A percentile compares a stretch with the other conserved stretches of the same genome.
phyloP scores from a whole-genome alignment of 306 rosid species.

The Vigna reflexopilosa region DNA sequence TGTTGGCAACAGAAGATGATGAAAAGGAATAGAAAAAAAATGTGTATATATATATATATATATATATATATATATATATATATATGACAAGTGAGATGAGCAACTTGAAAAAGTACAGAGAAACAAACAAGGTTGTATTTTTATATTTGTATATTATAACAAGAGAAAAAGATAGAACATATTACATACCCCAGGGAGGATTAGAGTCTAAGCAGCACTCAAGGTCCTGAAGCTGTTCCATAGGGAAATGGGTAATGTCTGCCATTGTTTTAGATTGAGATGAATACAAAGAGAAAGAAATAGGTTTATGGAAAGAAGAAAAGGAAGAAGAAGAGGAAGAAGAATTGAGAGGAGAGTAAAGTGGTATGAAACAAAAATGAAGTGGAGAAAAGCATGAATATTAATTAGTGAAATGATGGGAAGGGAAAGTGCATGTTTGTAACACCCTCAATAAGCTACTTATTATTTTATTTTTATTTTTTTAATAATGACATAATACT shows the following conservation, averaged over 20 bases:
- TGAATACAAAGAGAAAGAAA: slow-evolving; percentile 29
- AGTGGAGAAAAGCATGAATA: slow-evolving; percentile 57
- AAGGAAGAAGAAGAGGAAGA: slow-evolving; percentile 38
- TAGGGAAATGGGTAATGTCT: slow-evolving; percentile 91
- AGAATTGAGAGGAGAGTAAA: slow-evolving; percentile 61
- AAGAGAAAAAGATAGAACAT: slow-evolving; percentile 37
- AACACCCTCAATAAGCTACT: slow-evolving; percentile 39
- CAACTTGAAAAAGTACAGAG: slow-evolving; percentile 20
- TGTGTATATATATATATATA: not conserved
- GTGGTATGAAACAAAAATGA: slow-evolving; percentile 45
- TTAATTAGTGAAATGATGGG: slow-evolving; percentile 19
- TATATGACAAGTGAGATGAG: slow-evolving; percentile 24
- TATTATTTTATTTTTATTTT: not conserved
- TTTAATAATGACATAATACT: not conserved
- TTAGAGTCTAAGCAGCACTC: slow-evolving; percentile 98
- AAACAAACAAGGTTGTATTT: slow-evolving; percentile 38
- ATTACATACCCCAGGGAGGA: slow-evolving; percentile 96
- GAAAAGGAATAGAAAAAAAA: not conserved
- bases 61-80: not conserved
- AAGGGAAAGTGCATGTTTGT: slow-evolving; percentile 26
- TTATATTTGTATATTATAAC: slow-evolving; percentile 1
- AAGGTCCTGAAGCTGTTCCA: slow-evolving; percentile 99
- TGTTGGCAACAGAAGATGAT: slow-evolving; percentile 21
- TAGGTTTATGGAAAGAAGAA: not conserved
- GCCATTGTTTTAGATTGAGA: slow-evolving; percentile 77